Evolutionary conservation across 1,284 basidiomycete genomes (phyloP), one percentile per base, ranked within the genome.

Genomic region (Mycena sp.): DNA sequence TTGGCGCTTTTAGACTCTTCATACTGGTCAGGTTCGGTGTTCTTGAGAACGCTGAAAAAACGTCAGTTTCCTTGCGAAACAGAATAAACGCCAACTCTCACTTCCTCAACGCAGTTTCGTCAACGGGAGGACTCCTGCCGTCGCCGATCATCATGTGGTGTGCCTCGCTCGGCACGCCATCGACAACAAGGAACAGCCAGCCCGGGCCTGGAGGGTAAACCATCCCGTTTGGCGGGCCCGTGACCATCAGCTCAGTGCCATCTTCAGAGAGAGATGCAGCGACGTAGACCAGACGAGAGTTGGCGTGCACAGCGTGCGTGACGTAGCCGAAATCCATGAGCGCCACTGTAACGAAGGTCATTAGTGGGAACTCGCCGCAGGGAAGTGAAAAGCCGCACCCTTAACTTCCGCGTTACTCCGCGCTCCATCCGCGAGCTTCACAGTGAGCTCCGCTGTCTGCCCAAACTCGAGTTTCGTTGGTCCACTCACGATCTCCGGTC

Each of bases 181-280:
- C 82, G 2, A 86, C 84, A 23, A 95, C 80, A 28, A 94, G 73
- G 69, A 87, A 92, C 37, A 96, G 71, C 84, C 88, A 93, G 9
- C 86, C 94, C n/a, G 93, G 93, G 6, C 94, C 94, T 57, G 93
- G 91, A 6, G 92, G 91, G 67, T 94, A 93, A 14, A 94, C 75
- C 45, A 79, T 80, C 6, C 80, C 82, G 66, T 85, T 80, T 1
- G 89, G 88, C 2, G 92, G 93, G 1, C 84, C 88, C 0, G 73
- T 80, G 16, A 90, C 70, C 6, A 73, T 79, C 35, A 91, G 72
- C 14, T 72, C 77, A 49, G 76, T 70, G 43, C 70, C 68, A 35
- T 81, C 77, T 16, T 73, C 69, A 14, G 77, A 76, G 3, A 80
- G 68, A 10, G 76, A 74, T 6, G 75, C 72, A 2, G 67, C 70